Evolutionary conservation across 2,329 filamentous ascomycete species (phyloP).

Genomic region (Pyricularia pennisetigena): DNA sequence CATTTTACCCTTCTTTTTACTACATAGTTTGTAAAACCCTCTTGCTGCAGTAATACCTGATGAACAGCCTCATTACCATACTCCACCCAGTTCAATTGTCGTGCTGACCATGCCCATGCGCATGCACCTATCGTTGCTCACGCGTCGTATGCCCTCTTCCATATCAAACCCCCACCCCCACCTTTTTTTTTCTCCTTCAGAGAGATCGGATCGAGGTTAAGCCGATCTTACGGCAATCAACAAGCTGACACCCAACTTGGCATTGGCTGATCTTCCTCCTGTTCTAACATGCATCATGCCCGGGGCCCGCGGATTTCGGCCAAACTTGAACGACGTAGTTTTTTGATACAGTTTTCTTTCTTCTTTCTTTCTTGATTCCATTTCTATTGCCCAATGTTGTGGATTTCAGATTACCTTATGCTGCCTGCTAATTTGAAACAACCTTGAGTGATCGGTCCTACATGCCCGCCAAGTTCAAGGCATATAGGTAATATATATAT

Average conservation of each 20-base stretch:
- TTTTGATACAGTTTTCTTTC: background rate
- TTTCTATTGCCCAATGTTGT: background rate
- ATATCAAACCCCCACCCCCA: too few species aligned
- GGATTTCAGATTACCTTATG: background rate
- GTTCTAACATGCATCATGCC: too few species aligned
- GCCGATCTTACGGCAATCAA: background rate
- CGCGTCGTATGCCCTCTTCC: too few species aligned
- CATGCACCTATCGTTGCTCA: too few species aligned
- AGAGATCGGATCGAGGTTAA: background rate
- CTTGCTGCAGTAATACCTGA: background rate
- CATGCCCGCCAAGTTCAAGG: background rate
- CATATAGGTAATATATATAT: background rate
- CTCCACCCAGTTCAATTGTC: background rate
- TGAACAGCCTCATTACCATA: background rate
- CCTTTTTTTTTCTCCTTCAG: background rate
- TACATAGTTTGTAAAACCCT: too few species aligned
- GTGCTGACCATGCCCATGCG: too few species aligned
- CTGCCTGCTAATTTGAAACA: background rate
- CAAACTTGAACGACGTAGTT: background rate
- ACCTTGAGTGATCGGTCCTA: too few species aligned
- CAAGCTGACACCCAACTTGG: background rate
- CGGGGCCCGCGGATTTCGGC: background rate
- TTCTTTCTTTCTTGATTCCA: background rate
- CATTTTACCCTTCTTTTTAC: background rate
- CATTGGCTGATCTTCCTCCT: background rate